Base-by-base conservation (phyloP, 129 eudicot genomes). In the Dittrichia graveolens region DNA sequence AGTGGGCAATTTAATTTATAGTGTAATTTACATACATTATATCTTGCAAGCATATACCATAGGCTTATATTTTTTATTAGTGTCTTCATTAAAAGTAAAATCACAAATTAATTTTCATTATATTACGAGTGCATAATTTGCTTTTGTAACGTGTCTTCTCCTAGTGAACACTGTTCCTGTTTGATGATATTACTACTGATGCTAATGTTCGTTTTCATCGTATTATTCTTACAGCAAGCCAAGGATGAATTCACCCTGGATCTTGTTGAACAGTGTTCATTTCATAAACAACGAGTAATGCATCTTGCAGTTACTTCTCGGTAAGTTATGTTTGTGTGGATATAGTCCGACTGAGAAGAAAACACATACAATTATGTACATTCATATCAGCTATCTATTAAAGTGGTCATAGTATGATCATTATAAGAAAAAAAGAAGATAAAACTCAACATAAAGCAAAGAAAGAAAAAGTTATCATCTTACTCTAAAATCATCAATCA, bases 181-280 rank as follows among this genome's bases (percentile, higher is more conserved):
- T 65, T 62, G 41, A 73, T 48, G 34, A 46, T 49, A 13, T 59
- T 60, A 34, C 74, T 8, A 13, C 38, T 31, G 42, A 49, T 74
- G 56, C 75, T 37, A 44, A 42, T 16, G n/a, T 19, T 80, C 47
- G 61, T 45, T 57, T 7, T 55, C 43, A 41, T 64, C 2, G 40
- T 83, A 35, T 56, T 65, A 18, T 76, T 74, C 19, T 60, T 82
- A 39, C 80, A 94, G 99, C 91, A 80, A 76, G 99, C 97, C 19
- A 94, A 90, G 82, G 99, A 94, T 75, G 99, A 94, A 78, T 94
- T 94, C 58, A 84, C 99, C 9, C 88, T 90, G 16, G 99, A 94
- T 86, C 99, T 94, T 75, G 99, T 94, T 65, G 99, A 94, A 67
- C 99, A 94, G 52, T 94, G 97, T 74, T 94, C 99, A 42, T 94